Evolutionary conservation across 441 rosid genomes (phyloP).

Genomic region (Corymbia citriodora): DNA sequence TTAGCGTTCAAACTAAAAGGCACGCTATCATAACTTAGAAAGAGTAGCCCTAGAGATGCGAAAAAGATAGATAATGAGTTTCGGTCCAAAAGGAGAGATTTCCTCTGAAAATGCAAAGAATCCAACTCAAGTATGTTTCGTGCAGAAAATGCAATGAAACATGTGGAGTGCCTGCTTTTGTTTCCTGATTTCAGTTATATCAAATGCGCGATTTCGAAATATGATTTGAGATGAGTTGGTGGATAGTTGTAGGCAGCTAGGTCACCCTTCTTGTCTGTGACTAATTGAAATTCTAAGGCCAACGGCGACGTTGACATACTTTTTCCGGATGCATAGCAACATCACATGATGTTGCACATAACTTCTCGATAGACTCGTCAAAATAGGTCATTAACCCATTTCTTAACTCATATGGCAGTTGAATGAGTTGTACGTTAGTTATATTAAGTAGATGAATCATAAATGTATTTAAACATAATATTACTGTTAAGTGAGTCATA

Average conservation of each 20-base stretch:
- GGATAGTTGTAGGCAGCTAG: not conserved
- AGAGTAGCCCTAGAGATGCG: not conserved
- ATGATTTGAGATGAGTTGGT: not conserved
- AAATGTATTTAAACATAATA: too few relatives aligned
- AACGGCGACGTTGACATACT: not conserved
- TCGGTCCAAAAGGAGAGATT: not conserved
- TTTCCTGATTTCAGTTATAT: not conserved
- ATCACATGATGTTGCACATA: not conserved
- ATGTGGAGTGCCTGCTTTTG: not conserved
- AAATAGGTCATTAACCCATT: too few relatives aligned
- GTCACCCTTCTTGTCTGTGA: not conserved
- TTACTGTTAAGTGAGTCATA: too few relatives aligned
- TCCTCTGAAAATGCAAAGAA: not conserved
- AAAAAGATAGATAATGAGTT: not conserved
- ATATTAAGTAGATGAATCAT: too few relatives aligned
- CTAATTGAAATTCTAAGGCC: not conserved
- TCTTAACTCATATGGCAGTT: too few relatives aligned
- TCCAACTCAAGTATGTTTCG: not conserved
- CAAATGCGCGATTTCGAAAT: not conserved
- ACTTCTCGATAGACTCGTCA: not conserved
- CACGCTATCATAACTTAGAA: not conserved
- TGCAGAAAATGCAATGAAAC: not conserved
- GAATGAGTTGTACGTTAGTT: too few relatives aligned
- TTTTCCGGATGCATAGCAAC: not conserved
- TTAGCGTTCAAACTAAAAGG: not conserved